These are phyloP conservation scores for Microdochium nivale DNA, from an alignment of 2,329 filamentous ascomycete genomes.

Conservation along the genomic window DNA sequence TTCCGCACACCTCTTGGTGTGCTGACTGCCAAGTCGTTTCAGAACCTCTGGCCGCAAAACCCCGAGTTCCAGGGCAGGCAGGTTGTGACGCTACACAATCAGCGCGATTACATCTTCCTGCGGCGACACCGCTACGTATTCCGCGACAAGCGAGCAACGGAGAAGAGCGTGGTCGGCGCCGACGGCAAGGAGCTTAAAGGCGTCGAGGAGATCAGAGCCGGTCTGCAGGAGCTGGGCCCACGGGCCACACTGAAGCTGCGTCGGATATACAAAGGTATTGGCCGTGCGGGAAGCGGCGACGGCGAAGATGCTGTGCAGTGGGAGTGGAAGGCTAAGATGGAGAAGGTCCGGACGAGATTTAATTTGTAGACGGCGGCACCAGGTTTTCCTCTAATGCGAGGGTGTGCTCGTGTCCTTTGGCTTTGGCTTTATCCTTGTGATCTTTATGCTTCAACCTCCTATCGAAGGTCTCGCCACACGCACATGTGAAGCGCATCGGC, in stretches of 20 bases:
- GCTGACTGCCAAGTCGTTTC: constrained; percentile 78
- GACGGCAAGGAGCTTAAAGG: constrained; percentile 81
- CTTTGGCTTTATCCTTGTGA: too few species aligned
- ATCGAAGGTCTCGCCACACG: too few species aligned
- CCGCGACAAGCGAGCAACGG: constrained; percentile 75
- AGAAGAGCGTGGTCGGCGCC: constrained; percentile 74
- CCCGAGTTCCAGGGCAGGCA: constrained; percentile 82
- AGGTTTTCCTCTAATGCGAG: too few species aligned
- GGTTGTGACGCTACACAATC: constrained; percentile 79
- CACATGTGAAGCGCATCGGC: too few species aligned
- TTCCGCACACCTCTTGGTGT: constrained; percentile 91
- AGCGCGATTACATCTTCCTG: constrained; percentile 93
- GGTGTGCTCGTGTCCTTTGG: too few species aligned
- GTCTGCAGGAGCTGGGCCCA: constrained; percentile 84
- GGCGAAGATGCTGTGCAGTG: constrained; percentile 75
- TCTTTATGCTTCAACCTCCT: too few species aligned
- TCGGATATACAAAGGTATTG: constrained; percentile 83
- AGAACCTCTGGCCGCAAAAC: constrained; percentile 66
- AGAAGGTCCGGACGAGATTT: constrained; percentile 89
- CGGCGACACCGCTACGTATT: constrained; percentile 88
- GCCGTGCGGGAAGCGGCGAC: constrained; percentile 54
- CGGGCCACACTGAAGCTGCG: constrained; percentile 73
- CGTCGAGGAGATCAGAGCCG: constrained; percentile 76
- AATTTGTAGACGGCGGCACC: constrained; percentile 55
- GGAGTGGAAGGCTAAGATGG: constrained; percentile 95